These are phyloP conservation scores for Phytophthora foliorum DNA, from an alignment of 352 stramenopile genomes.

Conservation along the genomic window DNA sequence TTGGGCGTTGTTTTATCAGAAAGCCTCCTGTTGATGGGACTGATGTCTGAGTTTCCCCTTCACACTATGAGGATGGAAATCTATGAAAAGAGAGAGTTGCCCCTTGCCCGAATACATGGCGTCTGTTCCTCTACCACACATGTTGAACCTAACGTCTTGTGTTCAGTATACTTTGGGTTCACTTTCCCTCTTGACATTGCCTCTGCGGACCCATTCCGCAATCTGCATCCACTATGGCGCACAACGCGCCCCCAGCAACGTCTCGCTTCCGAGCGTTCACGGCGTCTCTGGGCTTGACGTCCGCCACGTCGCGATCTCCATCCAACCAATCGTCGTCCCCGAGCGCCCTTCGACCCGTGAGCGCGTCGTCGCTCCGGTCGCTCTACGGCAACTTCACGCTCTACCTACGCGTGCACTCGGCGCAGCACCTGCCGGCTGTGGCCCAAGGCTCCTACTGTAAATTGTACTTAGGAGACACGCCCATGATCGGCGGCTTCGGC, in stretches of 20 bases:
- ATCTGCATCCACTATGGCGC: conserved; percentile 14
- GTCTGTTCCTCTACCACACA: conserved; percentile 1
- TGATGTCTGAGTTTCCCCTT: too few relatives aligned
- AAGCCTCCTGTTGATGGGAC: too few relatives aligned
- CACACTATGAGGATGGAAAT: too few relatives aligned
- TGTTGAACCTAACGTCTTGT: conserved; percentile 3
- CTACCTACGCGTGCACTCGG: conserved; percentile 77
- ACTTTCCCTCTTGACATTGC: conserved; percentile 1
- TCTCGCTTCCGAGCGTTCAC: conserved; percentile 39
- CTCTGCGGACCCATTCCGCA: conserved; percentile 9
- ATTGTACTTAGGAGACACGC: conserved; percentile 69
- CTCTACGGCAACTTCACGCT: conserved; percentile 55
- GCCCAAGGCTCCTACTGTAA: conserved; percentile 73
- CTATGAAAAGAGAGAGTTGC: too few relatives aligned
- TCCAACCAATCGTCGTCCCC: conserved; percentile 15
- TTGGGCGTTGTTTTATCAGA: too few relatives aligned
- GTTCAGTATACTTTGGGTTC: conserved; percentile 1
- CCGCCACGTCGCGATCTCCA: conserved; percentile 8
- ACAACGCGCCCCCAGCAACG: background rate
- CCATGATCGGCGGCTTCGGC: conserved; percentile 53
- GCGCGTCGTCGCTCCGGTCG: conserved; percentile 14
- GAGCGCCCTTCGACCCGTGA: conserved; percentile 7
- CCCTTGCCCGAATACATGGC: too few relatives aligned
- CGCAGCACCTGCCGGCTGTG: conserved; percentile 50
- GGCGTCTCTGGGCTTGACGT: conserved; percentile 25